These are phyloP conservation scores for Gypsophila paniculata DNA, from an alignment of 179 eudicot genomes.

Conservation along the genomic window DNA sequence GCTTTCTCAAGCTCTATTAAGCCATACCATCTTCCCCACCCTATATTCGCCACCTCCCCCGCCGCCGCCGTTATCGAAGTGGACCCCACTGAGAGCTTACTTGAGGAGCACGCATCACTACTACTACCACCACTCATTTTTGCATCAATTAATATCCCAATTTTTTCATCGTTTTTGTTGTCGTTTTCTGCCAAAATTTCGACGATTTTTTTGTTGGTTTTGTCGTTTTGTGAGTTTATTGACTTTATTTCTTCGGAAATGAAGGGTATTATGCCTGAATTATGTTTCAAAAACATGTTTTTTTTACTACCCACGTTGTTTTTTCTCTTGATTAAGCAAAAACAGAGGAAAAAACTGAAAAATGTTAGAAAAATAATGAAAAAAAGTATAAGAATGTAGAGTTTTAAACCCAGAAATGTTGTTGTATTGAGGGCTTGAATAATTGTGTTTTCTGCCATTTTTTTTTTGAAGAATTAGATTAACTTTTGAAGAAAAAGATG, in stretches of 20 bases:
- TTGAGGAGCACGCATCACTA: constrained; percentile 45
- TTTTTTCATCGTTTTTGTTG: constrained; percentile 28
- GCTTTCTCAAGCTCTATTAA: constrained; percentile 74
- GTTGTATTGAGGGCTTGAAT: constrained; percentile 36
- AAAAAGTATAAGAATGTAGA: constrained; percentile 40
- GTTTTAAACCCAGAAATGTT: constrained; percentile 53
- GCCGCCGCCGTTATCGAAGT: constrained; percentile 8
- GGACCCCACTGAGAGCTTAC: constrained; percentile 40
- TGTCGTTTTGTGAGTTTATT: constrained; percentile 12
- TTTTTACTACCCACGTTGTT: constrained; percentile 29
- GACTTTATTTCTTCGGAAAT: constrained; percentile 35
- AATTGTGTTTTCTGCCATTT: constrained; percentile 22
- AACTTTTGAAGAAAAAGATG: background rate
- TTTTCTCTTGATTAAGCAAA: constrained; percentile 33
- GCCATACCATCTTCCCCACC: constrained; percentile 92
- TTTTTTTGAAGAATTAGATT: background rate
- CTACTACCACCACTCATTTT: constrained; percentile 5
- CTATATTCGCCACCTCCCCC: constrained; percentile 44
- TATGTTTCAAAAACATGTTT: constrained; percentile 26
- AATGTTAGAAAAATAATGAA: constrained; percentile 20
- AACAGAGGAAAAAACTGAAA: constrained; percentile 26
- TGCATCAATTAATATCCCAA: constrained; percentile 31
- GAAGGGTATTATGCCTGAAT: constrained; percentile 52
- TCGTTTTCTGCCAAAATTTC: background rate
- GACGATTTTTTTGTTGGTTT: background rate